These are phyloP conservation scores for Phaseolus lunatus DNA, from an alignment of 306 rosid genomes.

Conservation along the genomic window DNA sequence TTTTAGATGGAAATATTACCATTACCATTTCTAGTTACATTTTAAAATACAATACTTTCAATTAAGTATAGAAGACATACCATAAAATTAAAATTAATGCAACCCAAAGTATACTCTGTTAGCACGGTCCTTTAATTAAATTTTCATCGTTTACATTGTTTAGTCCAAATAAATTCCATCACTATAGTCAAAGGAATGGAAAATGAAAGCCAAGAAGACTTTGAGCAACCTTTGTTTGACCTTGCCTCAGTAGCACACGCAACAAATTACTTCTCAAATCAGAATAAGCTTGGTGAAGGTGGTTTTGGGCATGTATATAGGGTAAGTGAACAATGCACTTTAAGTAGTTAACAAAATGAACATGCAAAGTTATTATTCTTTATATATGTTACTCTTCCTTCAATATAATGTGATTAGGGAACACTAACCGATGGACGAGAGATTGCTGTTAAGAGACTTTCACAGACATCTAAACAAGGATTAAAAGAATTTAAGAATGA, in stretches of 20 bases:
- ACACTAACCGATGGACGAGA: conserved; percentile 28
- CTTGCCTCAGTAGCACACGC: conserved; percentile 26
- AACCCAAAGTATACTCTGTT: not conserved
- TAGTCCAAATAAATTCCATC: not conserved
- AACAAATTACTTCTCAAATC: conserved; percentile 35
- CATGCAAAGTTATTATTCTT: too few species aligned
- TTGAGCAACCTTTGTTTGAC: conserved; percentile 43
- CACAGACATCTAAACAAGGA: conserved; percentile 38
- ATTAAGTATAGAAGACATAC: not conserved
- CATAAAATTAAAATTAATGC: not conserved
- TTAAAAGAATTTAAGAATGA: too few species aligned
- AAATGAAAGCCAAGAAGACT: conserved; percentile 6
- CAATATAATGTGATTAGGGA: not conserved
- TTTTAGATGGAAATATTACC: too few species aligned
- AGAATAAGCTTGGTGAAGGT: conserved; percentile 41
- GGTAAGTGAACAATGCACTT: conserved; percentile 28
- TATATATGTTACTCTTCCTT: too few species aligned
- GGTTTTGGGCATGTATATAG: conserved; percentile 44
- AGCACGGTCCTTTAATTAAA: not conserved
- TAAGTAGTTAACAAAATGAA: too few species aligned
- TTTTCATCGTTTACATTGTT: not conserved
- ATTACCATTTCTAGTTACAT: not conserved
- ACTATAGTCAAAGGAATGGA: not conserved
- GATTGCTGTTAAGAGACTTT: conserved; percentile 41
- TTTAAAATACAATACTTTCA: not conserved